phyloP scores from a whole-genome alignment of 345 rosid species.

The Citrus australasica region DNA sequence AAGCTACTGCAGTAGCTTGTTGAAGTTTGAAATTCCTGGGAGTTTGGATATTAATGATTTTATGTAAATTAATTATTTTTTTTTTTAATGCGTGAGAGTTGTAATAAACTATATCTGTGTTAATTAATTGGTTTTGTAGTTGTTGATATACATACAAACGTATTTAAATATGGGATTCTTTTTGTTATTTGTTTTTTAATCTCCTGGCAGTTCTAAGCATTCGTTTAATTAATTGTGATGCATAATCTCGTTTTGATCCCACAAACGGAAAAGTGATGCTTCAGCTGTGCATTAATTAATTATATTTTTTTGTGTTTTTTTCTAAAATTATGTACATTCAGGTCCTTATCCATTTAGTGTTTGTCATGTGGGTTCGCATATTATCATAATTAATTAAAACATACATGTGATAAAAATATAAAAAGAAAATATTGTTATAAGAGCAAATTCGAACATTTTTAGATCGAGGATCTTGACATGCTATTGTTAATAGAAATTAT shows the following conservation, averaged over 20 bases:
- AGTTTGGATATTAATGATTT: constrained; percentile 64
- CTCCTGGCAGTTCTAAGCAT: not conserved
- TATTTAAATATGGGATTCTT: constrained; percentile 18
- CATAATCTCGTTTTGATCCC: not conserved
- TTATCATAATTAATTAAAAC: too few relatives aligned
- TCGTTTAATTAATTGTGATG: not conserved
- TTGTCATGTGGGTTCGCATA: too few relatives aligned
- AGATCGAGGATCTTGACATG: too few relatives aligned
- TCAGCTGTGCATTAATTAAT: too few relatives aligned
- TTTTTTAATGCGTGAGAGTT: not conserved
- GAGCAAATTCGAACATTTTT: too few relatives aligned
- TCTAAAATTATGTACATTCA: too few relatives aligned
- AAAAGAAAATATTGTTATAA: too few relatives aligned
- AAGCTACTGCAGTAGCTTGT: constrained; percentile 63
- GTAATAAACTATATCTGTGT: not conserved
- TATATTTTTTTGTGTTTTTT: too few relatives aligned
- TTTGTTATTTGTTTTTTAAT: not conserved
- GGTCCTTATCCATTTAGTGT: too few relatives aligned
- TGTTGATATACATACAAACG: not conserved
- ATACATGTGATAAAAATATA: too few relatives aligned
- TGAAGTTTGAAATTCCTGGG: constrained; percentile 73
- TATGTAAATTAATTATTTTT: constrained; percentile 32
- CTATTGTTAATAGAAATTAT: too few relatives aligned
- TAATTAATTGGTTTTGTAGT: constrained; percentile 5
- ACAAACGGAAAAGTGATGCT: too few relatives aligned